phyloP scores from a whole-genome alignment of 768 basidiomycete genomes.

The Leccinum incarnatum region DNA sequence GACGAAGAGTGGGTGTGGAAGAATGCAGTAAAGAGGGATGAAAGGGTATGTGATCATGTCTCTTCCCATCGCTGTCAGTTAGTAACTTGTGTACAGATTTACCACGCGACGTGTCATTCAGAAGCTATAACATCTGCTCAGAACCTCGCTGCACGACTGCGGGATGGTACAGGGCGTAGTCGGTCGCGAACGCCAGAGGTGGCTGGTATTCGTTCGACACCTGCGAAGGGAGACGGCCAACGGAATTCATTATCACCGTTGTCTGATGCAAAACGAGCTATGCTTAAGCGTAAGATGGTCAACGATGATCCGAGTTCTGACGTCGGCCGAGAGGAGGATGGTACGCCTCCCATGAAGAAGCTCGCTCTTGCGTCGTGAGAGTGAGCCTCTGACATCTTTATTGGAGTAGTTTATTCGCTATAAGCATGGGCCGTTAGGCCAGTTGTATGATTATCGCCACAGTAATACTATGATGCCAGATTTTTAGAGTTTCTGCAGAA shows the following conservation, averaged over 20 bases:
- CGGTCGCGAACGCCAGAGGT: conserved; percentile 77
- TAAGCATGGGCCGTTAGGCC: conserved; percentile 21
- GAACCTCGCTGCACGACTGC: conserved; percentile 65
- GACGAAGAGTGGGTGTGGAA: conserved; percentile 99
- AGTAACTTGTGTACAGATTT: conserved; percentile 55
- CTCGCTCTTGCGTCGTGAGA: conserved; percentile 44
- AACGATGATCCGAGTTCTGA: conserved; percentile 40
- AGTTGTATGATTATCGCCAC: conserved; percentile 24
- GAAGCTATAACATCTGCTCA: conserved; percentile 67
- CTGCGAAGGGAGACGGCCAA: conserved; percentile 33
- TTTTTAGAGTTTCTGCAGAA: neutral
- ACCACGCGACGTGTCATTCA: conserved; percentile 92
- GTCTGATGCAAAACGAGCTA: conserved; percentile 50
- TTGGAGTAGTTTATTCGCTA: conserved; percentile 34
- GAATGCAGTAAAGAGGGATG: conserved; percentile 84
- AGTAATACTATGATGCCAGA: conserved; percentile 15
- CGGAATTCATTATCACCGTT: conserved; percentile 46
- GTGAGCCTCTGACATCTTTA: conserved; percentile 24
- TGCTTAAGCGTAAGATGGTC: conserved; percentile 77
- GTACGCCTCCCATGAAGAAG: conserved; percentile 69
- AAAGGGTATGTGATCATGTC: conserved; percentile 54
- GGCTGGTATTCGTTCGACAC: conserved; percentile 34
- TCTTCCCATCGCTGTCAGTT: neutral
- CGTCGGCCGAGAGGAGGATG: conserved; percentile 36
- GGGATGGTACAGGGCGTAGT: conserved; percentile 60